Evolutionary conservation across 805 yeast genomes (phyloP).

Genomic region (Pichia ethanolica): DNA sequence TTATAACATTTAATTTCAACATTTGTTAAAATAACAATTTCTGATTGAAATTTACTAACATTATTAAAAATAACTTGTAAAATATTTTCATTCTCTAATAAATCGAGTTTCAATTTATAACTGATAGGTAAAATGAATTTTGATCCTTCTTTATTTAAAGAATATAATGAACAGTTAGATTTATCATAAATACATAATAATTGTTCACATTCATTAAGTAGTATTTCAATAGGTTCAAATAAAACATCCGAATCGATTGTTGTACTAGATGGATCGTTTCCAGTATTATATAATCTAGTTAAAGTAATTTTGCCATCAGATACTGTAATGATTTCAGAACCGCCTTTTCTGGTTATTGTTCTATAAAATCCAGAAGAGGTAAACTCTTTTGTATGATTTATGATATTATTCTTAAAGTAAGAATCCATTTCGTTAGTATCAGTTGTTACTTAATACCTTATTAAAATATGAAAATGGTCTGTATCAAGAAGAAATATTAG

Average conservation of each 20-base stretch:
- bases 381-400: constrained; percentile 9
- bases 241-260: constrained; percentile 10
- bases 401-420: neutral
- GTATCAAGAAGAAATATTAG: no score
- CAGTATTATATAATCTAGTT: constrained; percentile 11
- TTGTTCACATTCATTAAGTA: constrained; percentile 20
- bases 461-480: no score
- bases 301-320: constrained; percentile 15
- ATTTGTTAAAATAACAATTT: constrained; percentile 36
- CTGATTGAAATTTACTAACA: constrained; percentile 35
- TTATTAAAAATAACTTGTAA: constrained; percentile 39
- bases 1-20: constrained; percentile 30
- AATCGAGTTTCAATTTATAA: constrained; percentile 7
- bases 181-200: constrained; percentile 22
- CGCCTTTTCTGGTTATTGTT: constrained; percentile 20
- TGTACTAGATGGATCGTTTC: neutral
- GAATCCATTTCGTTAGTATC: no score
- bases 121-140: constrained; percentile 8
- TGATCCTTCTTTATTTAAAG: constrained; percentile 18
- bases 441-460: no score
- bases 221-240: constrained; percentile 22
- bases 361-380: constrained; percentile 13
- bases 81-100: constrained; percentile 21
- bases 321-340: constrained; percentile 23
- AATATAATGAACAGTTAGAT: constrained; percentile 12